Conservation (phyloP, 2,329 filamentous ascomycete genomes). For the Xylaria sp. region DNA sequence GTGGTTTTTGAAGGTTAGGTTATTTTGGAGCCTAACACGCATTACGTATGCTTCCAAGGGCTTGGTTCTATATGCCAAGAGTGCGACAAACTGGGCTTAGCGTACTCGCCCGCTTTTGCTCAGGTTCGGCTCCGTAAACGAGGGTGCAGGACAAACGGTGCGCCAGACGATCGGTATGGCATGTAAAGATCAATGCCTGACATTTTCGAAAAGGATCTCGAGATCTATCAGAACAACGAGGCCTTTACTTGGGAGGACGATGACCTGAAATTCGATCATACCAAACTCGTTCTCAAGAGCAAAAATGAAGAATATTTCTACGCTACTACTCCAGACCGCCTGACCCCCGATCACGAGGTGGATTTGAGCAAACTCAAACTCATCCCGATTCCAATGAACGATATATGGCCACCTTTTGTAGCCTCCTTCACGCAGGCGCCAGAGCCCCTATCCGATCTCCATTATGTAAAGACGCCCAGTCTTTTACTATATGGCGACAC, state of each 20-base stretch:
- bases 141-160: too few relatives aligned
- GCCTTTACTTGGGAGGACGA: background rate
- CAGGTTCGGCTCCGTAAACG: too few relatives aligned
- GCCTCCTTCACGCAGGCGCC: constrained; percentile 4
- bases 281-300: constrained; percentile 6
- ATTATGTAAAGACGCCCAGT: constrained; percentile 1
- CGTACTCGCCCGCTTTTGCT: background rate
- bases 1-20: background rate
- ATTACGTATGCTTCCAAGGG: background rate
- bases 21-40: background rate
- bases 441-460: background rate
- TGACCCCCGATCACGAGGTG: background rate
- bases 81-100: too few relatives aligned
- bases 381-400: constrained; percentile 1
- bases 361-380: background rate
- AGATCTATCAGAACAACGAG: background rate
- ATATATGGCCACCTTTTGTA: constrained; percentile 4
- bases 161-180: too few relatives aligned
- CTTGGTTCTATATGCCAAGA: background rate
- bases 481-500: background rate
- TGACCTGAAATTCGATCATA: constrained; percentile 6
- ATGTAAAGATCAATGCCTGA: too few relatives aligned
- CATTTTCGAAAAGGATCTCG: background rate
- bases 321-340: constrained; percentile 1
- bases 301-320: constrained; percentile 7